Percentiles rank a stretch among this genome's conserved stretches.
Evolutionary conservation across 352 stramenopile genomes (phyloP).

Genomic region (Phytopythium vexans): DNA sequence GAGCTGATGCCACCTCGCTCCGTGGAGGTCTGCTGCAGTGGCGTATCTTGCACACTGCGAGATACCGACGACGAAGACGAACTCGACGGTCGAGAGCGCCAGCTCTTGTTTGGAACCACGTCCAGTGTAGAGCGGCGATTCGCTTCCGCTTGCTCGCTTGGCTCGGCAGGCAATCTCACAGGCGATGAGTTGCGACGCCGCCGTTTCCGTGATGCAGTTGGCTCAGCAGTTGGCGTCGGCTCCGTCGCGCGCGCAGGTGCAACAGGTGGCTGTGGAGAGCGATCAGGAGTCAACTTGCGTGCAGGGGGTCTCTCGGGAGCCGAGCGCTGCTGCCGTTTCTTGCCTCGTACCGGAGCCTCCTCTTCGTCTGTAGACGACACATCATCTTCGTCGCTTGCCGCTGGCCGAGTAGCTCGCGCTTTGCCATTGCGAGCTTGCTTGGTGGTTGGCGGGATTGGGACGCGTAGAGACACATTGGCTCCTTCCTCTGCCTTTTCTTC

Average conservation of each 20-base stretch:
- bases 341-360: neutral
- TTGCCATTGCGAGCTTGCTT: neutral
- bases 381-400: neutral
- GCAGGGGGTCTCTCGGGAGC: neutral
- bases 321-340: neutral
- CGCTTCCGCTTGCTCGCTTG: neutral
- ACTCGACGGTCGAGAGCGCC: too few relatives aligned
- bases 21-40: too few relatives aligned
- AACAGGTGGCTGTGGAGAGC: too few relatives aligned
- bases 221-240: neutral
- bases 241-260: too few relatives aligned
- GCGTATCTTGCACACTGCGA: too few relatives aligned
- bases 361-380: neutral
- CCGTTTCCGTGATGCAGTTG: neutral
- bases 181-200: slow-evolving; percentile 1
- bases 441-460: neutral
- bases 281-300: too few relatives aligned
- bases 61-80: too few relatives aligned
- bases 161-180: neutral
- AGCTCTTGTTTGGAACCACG: too few relatives aligned
- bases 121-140: neutral
- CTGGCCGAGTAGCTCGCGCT: too few relatives aligned
- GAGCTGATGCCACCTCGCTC: too few relatives aligned
- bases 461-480: neutral
- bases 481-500: neutral